These are phyloP conservation scores for Paecilomyces variotii DNA, from an alignment of 2,329 filamentous ascomycete species.

Conservation along the genomic window DNA sequence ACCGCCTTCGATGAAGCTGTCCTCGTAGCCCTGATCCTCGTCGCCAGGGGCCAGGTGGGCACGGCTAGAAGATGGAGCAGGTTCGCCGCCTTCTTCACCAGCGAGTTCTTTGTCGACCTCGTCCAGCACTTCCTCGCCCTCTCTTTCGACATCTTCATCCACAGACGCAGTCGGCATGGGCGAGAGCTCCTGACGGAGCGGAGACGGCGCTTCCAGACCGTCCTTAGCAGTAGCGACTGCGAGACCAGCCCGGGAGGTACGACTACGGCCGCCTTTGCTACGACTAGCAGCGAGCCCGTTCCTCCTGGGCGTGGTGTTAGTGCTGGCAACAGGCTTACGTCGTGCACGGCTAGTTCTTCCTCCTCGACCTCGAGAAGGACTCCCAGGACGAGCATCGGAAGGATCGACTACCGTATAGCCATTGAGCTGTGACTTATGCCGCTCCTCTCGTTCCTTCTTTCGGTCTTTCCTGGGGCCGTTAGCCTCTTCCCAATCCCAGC, in stretches of 20 bases:
- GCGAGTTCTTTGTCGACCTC: slow-evolving; percentile 24
- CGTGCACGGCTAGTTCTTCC: slow-evolving; percentile 3
- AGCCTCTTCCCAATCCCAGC: slow-evolving; percentile 38
- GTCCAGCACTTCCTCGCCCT: slow-evolving; percentile 26
- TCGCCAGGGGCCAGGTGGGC: neutral
- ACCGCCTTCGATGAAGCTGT: slow-evolving; percentile 19
- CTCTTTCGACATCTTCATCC: slow-evolving; percentile 19
- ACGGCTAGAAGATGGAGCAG: neutral
- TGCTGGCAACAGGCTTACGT: slow-evolving; percentile 5
- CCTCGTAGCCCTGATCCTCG: slow-evolving; percentile 15
- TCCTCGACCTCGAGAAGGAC: slow-evolving; percentile 1
- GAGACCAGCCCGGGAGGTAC: slow-evolving; percentile 22
- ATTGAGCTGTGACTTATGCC: slow-evolving; percentile 23
- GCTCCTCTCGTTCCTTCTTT: slow-evolving; percentile 29
- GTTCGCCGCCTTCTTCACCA: neutral
- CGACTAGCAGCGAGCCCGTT: neutral
- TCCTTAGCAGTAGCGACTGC: slow-evolving; percentile 13
- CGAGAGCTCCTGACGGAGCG: slow-evolving; percentile 15
- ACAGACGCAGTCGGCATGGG: slow-evolving; percentile 9
- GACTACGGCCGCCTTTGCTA: slow-evolving; percentile 15
- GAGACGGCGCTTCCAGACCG: slow-evolving; percentile 16
- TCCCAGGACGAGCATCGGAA: slow-evolving; percentile 1
- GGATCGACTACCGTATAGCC: slow-evolving; percentile 13
- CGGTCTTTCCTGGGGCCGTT: slow-evolving; percentile 31
- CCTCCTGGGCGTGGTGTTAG: slow-evolving; percentile 2